Percentiles rank a stretch among this genome's conserved stretches.
phyloP scores from a whole-genome alignment of 768 basidiomycete species.

The Dioszegia hungarica region DNA sequence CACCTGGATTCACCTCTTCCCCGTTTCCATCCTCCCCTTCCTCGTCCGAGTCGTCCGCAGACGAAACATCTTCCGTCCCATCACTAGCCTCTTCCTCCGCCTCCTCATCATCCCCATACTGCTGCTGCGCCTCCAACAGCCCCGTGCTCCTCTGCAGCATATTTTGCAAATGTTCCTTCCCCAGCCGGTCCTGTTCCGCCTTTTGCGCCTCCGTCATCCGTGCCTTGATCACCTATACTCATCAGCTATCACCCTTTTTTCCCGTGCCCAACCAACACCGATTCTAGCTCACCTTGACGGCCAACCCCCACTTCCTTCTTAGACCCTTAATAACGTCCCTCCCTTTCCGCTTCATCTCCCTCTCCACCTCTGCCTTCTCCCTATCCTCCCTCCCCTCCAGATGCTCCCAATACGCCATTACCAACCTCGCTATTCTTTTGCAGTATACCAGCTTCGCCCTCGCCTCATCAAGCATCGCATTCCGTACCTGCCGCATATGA shows the following conservation, averaged over 20 bases:
- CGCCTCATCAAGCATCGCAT: constrained; percentile 50
- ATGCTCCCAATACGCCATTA: constrained; percentile 72
- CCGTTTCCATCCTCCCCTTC: constrained; percentile 17
- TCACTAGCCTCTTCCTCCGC: constrained; percentile 17
- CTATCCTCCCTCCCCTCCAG: constrained; percentile 62
- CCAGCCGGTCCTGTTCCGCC: constrained; percentile 71
- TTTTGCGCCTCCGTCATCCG: constrained; percentile 58
- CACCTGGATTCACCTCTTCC: not conserved
- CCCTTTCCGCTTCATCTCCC: constrained; percentile 61
- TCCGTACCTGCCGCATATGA: constrained; percentile 45
- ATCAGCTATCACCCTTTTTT: not conserved
- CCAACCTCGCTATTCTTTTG: constrained; percentile 59
- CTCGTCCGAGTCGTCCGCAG: not conserved
- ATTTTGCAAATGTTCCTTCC: constrained; percentile 80
- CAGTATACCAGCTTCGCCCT: constrained; percentile 49
- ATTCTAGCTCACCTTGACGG: constrained; percentile 53
- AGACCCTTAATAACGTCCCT: constrained; percentile 69
- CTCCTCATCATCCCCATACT: constrained; percentile 16
- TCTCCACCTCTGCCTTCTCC: constrained; percentile 61
- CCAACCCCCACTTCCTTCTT: constrained; percentile 78
- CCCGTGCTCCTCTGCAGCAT: constrained; percentile 84
- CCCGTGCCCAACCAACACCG: not conserved
- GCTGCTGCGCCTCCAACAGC: constrained; percentile 69
- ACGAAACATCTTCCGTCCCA: constrained; percentile 11
- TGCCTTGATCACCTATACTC: constrained; percentile 30